Evolutionary conservation across 2,329 filamentous ascomycete genomes (phyloP).

Genomic region (Magnaporthiopsis incrustans): DNA sequence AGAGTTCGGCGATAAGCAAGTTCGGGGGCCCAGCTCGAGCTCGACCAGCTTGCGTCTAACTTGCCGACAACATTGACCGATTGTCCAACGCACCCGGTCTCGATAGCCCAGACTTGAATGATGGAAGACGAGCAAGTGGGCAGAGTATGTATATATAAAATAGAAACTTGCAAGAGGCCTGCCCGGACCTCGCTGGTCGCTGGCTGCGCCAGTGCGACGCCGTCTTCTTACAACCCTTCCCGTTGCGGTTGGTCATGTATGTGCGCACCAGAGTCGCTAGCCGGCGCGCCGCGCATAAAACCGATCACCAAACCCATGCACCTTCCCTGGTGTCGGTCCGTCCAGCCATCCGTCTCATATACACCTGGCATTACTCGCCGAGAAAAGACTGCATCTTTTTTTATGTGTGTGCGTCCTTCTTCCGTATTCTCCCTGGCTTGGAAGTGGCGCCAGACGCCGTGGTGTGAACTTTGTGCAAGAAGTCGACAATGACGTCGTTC

Average conservation of each 20-base stretch:
- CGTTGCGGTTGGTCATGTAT: background rate
- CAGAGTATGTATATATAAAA: background rate
- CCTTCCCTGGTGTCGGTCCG: no score
- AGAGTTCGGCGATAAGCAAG: no score
- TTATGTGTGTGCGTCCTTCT: constrained; percentile 9
- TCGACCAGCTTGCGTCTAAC: no score
- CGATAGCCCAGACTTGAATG: no score
- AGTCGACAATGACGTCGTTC: constrained; percentile 74
- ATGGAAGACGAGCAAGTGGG: no score
- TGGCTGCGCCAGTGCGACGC: background rate
- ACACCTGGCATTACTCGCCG: background rate
- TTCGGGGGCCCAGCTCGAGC: no score
- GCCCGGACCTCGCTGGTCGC: background rate
- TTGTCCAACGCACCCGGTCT: no score
- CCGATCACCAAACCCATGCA: background rate
- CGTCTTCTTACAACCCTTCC: background rate
- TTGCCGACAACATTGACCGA: no score
- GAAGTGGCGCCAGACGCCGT: constrained; percentile 1
- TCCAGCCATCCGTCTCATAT: background rate
- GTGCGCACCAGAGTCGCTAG: background rate
- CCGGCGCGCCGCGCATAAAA: background rate
- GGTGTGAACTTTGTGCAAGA: constrained; percentile 62
- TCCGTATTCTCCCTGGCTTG: constrained; percentile 24
- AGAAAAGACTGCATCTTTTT: background rate
- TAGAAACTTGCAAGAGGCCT: background rate